Base-by-base conservation (phyloP, 352 stramenopile species). In the Peronospora destructor region DNA sequence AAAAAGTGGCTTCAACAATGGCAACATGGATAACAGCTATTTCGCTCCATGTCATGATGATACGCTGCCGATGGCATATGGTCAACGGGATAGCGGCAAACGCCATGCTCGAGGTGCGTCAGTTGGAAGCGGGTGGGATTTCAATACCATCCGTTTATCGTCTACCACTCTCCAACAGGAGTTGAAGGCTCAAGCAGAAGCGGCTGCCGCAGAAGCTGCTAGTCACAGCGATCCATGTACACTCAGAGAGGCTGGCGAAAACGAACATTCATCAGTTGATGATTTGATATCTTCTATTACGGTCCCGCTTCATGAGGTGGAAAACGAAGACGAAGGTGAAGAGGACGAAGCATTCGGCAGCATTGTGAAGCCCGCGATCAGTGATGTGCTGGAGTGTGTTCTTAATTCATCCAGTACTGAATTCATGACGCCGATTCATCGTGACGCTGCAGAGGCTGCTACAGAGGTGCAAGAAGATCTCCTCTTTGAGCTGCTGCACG, bases 351-450 rank as follows among this genome's bases (percentile, higher is more conserved):
- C 67, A 0, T 93, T 93, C 32, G 66, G 66, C 25, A 72, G 66
- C 16, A 71, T 88, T 26, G 66, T 93, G 43, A 91, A 93, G 42
- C 82, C 82, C 26, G 82, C 82, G 6, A 73, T 93, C 17, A 85
- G 85, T 34, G 78, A 89, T 11, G 72, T 90, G 6, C 33, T 88
- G 26, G 66, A 85, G 23, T 66, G 71, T 25, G 56, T 73, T 19
- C 26, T 83, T 13, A 64, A 76, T 43, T 39, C 42, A 13, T 47
- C 50, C 25, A 36, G 45, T 45, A 39, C 32, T 7, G 56, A 43
- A 7, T 56, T 56, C 38, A 53, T 59, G 56, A 56, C 56, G 16
- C 40, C 56, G 8, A 45, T 49, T 51, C 57, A 66, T 40, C 30
- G 45, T 30, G 45, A 45, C 10, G 54, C 39, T 35, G 42, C 58